Percentiles rank a stretch among this genome's conserved stretches.
Evolutionary conservation across 176 grass and related monocot species (phyloP).

Genomic region (Carex littledalei): DNA sequence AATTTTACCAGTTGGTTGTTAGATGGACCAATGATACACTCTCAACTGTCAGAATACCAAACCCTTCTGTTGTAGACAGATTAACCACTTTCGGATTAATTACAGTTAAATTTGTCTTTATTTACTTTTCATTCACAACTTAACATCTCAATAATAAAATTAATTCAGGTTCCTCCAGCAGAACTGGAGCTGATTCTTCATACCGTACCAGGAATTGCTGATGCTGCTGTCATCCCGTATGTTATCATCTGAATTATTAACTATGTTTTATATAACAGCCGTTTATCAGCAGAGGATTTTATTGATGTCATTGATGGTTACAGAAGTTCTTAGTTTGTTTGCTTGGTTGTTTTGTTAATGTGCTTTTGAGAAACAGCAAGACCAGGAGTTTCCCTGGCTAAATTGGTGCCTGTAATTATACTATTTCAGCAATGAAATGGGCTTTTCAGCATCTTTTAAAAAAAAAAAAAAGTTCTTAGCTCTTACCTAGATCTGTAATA

Average conservation of each 20-base stretch:
- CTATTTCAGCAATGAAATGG: no score
- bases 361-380: no score
- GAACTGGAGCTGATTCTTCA: constrained; percentile 37
- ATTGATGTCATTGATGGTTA: neutral
- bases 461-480: no score
- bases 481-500: neutral
- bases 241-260: neutral
- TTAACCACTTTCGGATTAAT: neutral
- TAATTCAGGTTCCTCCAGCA: constrained; percentile 34
- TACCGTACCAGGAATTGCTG: constrained; percentile 21
- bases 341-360: no score
- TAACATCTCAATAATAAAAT: neutral
- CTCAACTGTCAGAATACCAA: neutral
- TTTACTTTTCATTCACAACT: neutral
- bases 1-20: neutral
- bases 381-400: no score
- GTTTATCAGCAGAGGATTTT: neutral
- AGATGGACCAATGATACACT: neutral
- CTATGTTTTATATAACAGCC: neutral
- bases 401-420: no score
- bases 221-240: constrained; percentile 35
- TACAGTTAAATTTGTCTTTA: neutral
- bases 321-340: neutral
- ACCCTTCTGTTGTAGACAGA: neutral
- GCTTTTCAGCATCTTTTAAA: no score